Conservation (phyloP, 2,329 filamentous ascomycete genomes). For the Alternaria longipes region DNA sequence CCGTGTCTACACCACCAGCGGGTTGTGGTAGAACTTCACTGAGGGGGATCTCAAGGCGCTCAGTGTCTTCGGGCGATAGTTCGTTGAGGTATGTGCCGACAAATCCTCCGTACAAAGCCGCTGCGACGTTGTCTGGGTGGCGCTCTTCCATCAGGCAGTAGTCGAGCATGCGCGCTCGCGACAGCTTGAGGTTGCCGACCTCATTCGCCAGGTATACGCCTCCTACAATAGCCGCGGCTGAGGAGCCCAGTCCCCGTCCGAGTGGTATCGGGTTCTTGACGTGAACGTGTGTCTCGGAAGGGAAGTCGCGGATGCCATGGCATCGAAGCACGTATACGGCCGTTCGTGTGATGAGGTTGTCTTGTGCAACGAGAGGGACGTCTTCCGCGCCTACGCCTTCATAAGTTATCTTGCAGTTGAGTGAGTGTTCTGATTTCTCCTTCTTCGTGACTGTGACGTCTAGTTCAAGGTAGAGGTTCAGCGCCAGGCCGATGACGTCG, state of each 20-base stretch:
- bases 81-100: constrained; percentile 97
- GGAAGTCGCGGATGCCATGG: constrained; percentile 86
- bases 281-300: constrained; percentile 84
- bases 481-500: constrained; percentile 94
- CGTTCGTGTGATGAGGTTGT: constrained; percentile 92
- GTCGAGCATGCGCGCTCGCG: constrained; percentile 85
- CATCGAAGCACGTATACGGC: constrained; percentile 95
- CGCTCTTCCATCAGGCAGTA: constrained; percentile 93
- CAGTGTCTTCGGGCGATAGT: constrained; percentile 85
- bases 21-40: constrained; percentile 92
- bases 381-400: constrained; percentile 81
- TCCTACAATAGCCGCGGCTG: constrained; percentile 92
- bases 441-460: constrained; percentile 73
- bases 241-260: constrained; percentile 91
- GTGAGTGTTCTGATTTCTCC: constrained; percentile 65
- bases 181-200: constrained; percentile 80
- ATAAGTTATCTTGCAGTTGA: constrained; percentile 92
- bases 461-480: constrained; percentile 93
- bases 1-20: constrained; percentile 90
- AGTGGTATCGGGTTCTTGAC: constrained; percentile 96
- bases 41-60: constrained; percentile 90
- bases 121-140: constrained; percentile 72
- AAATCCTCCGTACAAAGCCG: constrained; percentile 93
- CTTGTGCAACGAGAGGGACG: constrained; percentile 83
- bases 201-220: constrained; percentile 94